These are phyloP conservation scores for Fagopyrum esculentum DNA, from an alignment of 148 eudicot species.

Conservation along the genomic window DNA sequence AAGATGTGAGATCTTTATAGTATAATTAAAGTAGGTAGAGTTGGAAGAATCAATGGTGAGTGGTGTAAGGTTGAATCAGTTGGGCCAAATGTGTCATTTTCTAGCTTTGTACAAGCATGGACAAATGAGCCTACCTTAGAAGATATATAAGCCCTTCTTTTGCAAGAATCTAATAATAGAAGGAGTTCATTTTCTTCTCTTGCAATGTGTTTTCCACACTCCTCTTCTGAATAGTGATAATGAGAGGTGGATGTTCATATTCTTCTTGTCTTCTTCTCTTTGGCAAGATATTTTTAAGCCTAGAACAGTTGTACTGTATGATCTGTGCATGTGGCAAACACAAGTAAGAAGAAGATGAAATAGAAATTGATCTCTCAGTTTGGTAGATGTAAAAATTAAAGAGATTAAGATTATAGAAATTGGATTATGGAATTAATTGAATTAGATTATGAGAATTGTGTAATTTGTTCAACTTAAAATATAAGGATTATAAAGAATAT, in stretches of 20 bases:
- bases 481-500: no score
- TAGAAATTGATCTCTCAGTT: no score
- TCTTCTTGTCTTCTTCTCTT: constrained; percentile 11
- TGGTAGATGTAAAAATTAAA: no score
- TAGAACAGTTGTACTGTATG: no score
- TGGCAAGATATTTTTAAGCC: not conserved
- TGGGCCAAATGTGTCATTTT: constrained; percentile 8
- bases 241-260: not conserved
- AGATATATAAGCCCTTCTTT: constrained; percentile 2
- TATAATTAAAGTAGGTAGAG: not conserved
- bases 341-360: no score
- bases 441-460: no score
- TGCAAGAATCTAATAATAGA: constrained; percentile 7
- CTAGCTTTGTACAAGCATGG: not conserved
- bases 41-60: not conserved
- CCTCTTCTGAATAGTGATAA: not conserved
- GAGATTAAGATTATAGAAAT: no score
- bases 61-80: not conserved
- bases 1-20: not conserved
- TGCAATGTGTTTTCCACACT: constrained; percentile 11
- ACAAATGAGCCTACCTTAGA: not conserved
- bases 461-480: no score
- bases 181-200: constrained; percentile 18
- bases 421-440: no score
- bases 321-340: no score